Evolutionary conservation across 1,139 yeast genomes (phyloP).

Genomic region (Pichia sp.): DNA sequence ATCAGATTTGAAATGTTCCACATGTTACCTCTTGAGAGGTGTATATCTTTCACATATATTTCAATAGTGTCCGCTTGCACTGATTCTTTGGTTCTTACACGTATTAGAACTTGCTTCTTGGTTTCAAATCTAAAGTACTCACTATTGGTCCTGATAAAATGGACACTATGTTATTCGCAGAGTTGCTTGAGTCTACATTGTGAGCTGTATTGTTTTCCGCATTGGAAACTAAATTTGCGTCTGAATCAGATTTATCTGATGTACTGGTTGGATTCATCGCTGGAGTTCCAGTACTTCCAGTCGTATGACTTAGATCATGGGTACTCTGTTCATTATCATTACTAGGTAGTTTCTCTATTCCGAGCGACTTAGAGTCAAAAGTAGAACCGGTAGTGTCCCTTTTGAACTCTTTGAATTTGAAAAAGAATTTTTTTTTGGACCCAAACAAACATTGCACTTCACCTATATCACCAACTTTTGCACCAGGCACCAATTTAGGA

Average conservation of each 20-base stretch:
- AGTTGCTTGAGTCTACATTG: not conserved
- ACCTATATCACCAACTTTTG: conserved; percentile 69
- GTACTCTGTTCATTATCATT: not conserved
- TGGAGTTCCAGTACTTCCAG: not conserved
- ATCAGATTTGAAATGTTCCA: conserved; percentile 73
- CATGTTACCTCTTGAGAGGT: conserved; percentile 87
- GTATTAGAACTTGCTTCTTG: conserved; percentile 59
- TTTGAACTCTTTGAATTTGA: conserved; percentile 36
- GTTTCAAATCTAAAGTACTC: conserved; percentile 57
- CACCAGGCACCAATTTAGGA: conserved; percentile 50
- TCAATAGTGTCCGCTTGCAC: conserved; percentile 81
- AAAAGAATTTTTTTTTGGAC: conserved; percentile 37
- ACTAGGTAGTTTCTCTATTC: not conserved
- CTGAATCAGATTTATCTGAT: not conserved
- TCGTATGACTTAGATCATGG: not conserved
- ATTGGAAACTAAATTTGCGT: not conserved
- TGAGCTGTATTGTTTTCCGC: not conserved
- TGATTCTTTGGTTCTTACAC: conserved; percentile 43
- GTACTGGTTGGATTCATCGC: not conserved
- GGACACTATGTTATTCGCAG: conserved; percentile 34
- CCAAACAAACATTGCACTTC: conserved; percentile 49
- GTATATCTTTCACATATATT: conserved; percentile 72
- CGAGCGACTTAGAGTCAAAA: conserved; percentile 1
- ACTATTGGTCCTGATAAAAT: conserved; percentile 62
- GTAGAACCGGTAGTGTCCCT: not conserved